Base-by-base conservation (phyloP, 805 yeast species). In the Ogataea ramenticola region DNA sequence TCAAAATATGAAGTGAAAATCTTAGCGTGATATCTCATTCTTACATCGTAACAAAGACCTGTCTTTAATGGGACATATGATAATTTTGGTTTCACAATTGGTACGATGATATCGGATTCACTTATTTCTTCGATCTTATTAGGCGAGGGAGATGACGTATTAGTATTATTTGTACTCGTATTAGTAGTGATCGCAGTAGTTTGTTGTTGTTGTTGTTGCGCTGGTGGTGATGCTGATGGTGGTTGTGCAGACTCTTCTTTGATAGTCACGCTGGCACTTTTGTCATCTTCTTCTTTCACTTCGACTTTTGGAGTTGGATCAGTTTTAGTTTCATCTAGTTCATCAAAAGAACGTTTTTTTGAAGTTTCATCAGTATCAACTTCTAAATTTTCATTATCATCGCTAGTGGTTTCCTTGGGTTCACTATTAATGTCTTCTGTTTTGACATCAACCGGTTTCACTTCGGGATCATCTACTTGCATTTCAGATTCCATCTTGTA, bases 21-120 rank as follows among this genome's bases (percentile, higher is more conserved):
- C 59, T 89, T 87, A 34, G 97, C 96, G 61, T 93, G 99, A 62
- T 91, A 93, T 49, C 99, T 74, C 98, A 93, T 93, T 49, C 98
- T 74, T 19, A 89, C 97, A 62, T 93, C 99, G 64, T 93, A 93
- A 46, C 95, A 91, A 8, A 93, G 67, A 0, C 99, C 99, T 0
- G 99, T 91, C 61, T 89, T 91, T 55, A 85, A 66, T 2, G 86
- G 86, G 21, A 76, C 72, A 58, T 86, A 86, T 43, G 72, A 71
- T n/a, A 86, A 67, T 47, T 81, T 80, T 2, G 95, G 91, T 30
- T 71, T 70, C 12, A 75, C 72, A 9, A 68, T 67, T 4, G 89
- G 85, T 1, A 82, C 85, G 45, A 67, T 70, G 30, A 69, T 46
- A 38, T 54, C 52, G 20, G 47, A 37, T 34, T 39, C 40, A 6